Percentiles rank a stretch among this genome's conserved stretches.
phyloP scores from a whole-genome alignment of 2,329 filamentous ascomycete genomes.

The Colletotrichum orchidophilum region DNA sequence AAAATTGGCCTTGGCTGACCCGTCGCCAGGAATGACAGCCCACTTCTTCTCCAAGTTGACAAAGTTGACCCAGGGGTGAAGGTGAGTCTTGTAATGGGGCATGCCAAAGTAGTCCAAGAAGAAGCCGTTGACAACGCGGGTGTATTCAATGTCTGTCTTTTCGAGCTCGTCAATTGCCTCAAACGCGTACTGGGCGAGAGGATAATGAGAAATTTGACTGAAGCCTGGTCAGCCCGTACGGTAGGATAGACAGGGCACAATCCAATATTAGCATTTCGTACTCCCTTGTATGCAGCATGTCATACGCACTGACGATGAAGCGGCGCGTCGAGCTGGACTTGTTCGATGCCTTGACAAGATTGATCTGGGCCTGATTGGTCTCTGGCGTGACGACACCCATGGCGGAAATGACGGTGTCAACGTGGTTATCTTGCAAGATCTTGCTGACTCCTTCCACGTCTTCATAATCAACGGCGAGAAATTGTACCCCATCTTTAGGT shows the following conservation, averaged over 20 bases:
- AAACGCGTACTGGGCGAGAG: slow-evolving; percentile 37
- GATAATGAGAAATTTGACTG: slow-evolving; percentile 35
- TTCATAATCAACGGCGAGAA: slow-evolving; percentile 41
- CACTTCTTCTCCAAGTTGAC: slow-evolving; percentile 25
- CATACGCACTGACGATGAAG: slow-evolving; percentile 55
- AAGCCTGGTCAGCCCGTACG: neutral
- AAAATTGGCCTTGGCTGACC: slow-evolving; percentile 15
- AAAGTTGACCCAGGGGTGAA: slow-evolving; percentile 41
- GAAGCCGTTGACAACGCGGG: slow-evolving; percentile 38
- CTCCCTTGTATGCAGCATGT: slow-evolving; percentile 39
- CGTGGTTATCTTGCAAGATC: slow-evolving; percentile 45
- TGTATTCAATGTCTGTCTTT: slow-evolving; percentile 27
- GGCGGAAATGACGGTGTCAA: slow-evolving; percentile 56
- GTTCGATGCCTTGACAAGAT: slow-evolving; percentile 55
- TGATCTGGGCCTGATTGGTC: slow-evolving; percentile 45
- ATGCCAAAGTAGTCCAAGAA: slow-evolving; percentile 43
- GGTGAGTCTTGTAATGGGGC: slow-evolving; percentile 37
- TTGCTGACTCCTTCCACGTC: slow-evolving; percentile 35
- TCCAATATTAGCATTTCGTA: neutral
- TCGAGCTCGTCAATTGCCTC: slow-evolving; percentile 34
- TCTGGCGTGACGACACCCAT: slow-evolving; percentile 39
- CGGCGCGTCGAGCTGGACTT: slow-evolving; percentile 47
- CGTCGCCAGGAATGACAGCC: slow-evolving; percentile 27
- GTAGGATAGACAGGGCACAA: neutral
- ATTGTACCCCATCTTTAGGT: neutral